Percentiles rank a stretch among this genome's conserved stretches.
Conservation (phyloP, 139 green algal genomes). For the Spirogloea muscicola region DNA sequence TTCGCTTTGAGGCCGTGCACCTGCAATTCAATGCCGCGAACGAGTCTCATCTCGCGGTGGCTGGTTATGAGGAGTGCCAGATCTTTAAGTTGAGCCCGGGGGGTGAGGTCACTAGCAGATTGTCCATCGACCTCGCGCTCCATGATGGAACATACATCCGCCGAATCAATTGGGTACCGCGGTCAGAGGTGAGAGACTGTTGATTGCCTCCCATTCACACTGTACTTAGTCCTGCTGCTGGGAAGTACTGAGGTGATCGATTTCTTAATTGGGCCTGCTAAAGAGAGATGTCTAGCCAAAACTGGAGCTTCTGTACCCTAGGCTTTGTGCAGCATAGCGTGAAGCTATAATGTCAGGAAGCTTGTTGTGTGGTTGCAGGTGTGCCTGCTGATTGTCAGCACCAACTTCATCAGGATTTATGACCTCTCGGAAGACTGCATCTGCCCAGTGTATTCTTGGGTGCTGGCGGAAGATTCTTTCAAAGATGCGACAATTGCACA, state of each 20-base stretch:
- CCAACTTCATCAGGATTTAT: constrained; percentile 23
- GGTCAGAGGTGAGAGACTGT: constrained; percentile 4
- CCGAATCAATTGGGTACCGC: constrained; percentile 37
- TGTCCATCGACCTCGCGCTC: constrained; percentile 31
- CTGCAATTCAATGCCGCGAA: constrained; percentile 47
- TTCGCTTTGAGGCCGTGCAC: constrained; percentile 43
- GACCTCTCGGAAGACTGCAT: constrained; percentile 39
- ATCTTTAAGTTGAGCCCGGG: constrained; percentile 37
- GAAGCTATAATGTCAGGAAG: too few relatives aligned
- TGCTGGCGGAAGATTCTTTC: constrained; percentile 5
- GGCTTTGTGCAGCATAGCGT: too few relatives aligned
- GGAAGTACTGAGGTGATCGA: not conserved
- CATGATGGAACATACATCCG: constrained; percentile 16
- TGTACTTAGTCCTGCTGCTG: not conserved
- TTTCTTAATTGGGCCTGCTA: not conserved
- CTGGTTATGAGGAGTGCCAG: constrained; percentile 39
- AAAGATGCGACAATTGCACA: constrained; percentile 4
- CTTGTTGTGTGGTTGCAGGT: constrained; percentile 5
- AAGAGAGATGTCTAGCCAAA: too few relatives aligned
- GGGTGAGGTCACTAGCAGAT: constrained; percentile 40
- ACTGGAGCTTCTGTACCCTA: too few relatives aligned
- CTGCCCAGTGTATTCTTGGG: constrained; percentile 12
- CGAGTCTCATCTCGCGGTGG: constrained; percentile 42
- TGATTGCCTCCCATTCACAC: not conserved
- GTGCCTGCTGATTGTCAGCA: constrained; percentile 24